Conservation (phyloP, 345 rosid species). For the Sisymbrium altissimum region DNA sequence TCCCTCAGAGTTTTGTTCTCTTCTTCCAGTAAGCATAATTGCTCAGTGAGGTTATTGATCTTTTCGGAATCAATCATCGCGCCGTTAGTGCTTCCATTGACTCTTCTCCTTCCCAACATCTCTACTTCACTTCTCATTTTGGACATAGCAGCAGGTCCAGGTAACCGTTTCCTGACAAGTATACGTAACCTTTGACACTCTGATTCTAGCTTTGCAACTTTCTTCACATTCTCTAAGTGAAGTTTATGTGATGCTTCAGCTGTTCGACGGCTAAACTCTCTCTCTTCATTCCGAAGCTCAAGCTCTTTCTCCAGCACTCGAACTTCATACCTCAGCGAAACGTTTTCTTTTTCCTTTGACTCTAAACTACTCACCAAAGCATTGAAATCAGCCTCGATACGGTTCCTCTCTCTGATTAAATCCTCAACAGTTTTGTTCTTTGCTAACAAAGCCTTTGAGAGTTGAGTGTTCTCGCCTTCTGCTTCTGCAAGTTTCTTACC, state of each 20-base stretch:
- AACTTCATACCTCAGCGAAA: slow-evolving; percentile 76
- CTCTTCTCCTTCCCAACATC: slow-evolving; percentile 60
- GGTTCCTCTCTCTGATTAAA: slow-evolving; percentile 55
- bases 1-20: slow-evolving; percentile 76
- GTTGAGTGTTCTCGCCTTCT: slow-evolving; percentile 53
- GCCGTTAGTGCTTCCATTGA: slow-evolving; percentile 33
- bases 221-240: slow-evolving; percentile 76
- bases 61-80: slow-evolving; percentile 35
- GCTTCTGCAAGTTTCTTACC: slow-evolving; percentile 50
- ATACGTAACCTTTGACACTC: slow-evolving; percentile 88
- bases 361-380: slow-evolving; percentile 55
- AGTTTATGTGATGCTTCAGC: slow-evolving; percentile 75
- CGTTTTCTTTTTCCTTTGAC: slow-evolving; percentile 64
- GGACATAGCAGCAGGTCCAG: slow-evolving; percentile 76
- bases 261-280: slow-evolving; percentile 71
- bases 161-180: slow-evolving; percentile 76
- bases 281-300: slow-evolving; percentile 87
- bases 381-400: slow-evolving; percentile 50
- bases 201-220: slow-evolving; percentile 79
- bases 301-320: slow-evolving; percentile 86
- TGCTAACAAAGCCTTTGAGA: slow-evolving; percentile 54
- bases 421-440: slow-evolving; percentile 61
- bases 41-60: slow-evolving; percentile 55
- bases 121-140: slow-evolving; percentile 86
- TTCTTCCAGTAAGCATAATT: slow-evolving; percentile 63